Evolutionary conservation across 768 basidiomycete species (phyloP).

Genomic region (Psilocybe tampanensis): DNA sequence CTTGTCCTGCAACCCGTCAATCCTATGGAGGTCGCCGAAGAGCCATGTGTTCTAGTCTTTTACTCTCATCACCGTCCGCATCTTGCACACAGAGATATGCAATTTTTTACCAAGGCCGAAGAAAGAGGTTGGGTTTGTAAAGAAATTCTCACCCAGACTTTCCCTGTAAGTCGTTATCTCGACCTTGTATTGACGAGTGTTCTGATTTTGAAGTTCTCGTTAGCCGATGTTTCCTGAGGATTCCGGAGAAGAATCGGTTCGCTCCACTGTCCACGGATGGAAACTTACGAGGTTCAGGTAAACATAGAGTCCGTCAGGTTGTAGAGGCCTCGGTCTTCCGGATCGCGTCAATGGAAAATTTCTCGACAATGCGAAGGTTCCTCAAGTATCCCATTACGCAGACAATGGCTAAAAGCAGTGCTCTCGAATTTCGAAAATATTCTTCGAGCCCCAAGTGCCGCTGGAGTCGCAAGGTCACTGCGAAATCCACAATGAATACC

Average conservation of each 20-base stretch:
- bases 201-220: neutral
- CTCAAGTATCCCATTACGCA: no score
- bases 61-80: slow-evolving; percentile 89
- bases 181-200: no score
- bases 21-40: slow-evolving; percentile 9
- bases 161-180: slow-evolving; percentile 48
- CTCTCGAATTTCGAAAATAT: no score
- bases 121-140: slow-evolving; percentile 73
- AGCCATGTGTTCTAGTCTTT: slow-evolving; percentile 68
- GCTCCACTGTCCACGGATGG: slow-evolving; percentile 90
- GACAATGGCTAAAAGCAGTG: no score
- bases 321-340: no score
- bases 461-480: no score
- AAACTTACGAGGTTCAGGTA: slow-evolving; percentile 38
- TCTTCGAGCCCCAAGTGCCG: no score
- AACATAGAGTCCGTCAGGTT: neutral
- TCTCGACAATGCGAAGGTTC: no score
- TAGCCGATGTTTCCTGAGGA: slow-evolving; percentile 94
- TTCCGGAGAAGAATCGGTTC: slow-evolving; percentile 72
- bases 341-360: no score
- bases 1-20: slow-evolving; percentile 29
- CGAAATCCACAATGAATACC: no score
- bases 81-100: slow-evolving; percentile 79
- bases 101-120: slow-evolving; percentile 72
- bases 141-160: slow-evolving; percentile 63